phyloP scores from a whole-genome alignment of 441 rosid species.

The Arabidopsis hybrid region DNA sequence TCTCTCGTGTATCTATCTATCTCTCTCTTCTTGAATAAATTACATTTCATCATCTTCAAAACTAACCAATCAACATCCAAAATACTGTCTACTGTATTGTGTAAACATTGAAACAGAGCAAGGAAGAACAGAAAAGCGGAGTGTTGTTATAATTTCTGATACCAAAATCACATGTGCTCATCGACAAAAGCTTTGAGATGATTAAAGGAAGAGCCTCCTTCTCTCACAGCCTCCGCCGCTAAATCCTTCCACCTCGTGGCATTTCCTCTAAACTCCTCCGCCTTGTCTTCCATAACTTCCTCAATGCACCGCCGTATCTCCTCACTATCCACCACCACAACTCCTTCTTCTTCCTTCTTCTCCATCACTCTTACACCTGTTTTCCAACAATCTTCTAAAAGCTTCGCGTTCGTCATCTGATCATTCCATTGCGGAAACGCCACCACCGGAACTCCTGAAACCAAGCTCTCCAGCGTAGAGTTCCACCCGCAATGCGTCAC shows the following conservation, averaged over 20 bases:
- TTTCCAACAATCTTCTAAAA: conserved; percentile 60
- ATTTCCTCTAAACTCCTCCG: conserved; percentile 42
- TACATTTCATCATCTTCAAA: conserved; percentile 17
- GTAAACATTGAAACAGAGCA: neutral
- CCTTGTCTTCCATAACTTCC: conserved; percentile 55
- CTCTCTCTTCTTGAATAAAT: conserved; percentile 16
- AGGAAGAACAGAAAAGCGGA: neutral
- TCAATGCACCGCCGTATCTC: conserved; percentile 65
- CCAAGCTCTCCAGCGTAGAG: conserved; percentile 61
- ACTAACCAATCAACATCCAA: neutral
- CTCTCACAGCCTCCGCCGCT: conserved; percentile 54
- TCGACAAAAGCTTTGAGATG: conserved; percentile 58
- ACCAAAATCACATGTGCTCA: conserved; percentile 22
- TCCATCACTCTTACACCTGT: conserved; percentile 57
- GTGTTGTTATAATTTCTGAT: neutral
- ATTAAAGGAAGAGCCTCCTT: conserved; percentile 63
- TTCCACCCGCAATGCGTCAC: conserved; percentile 81
- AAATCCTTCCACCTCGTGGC: conserved; percentile 51
- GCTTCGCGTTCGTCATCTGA: conserved; percentile 65
- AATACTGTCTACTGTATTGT: neutral
- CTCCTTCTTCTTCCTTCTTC: conserved; percentile 42
- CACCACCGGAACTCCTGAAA: conserved; percentile 59
- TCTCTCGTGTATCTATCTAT: conserved; percentile 23
- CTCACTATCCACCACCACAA: conserved; percentile 47
- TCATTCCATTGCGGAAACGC: conserved; percentile 67